Evolutionary conservation across 768 basidiomycete genomes (phyloP).

Genomic region (Lyophyllum atratum): DNA sequence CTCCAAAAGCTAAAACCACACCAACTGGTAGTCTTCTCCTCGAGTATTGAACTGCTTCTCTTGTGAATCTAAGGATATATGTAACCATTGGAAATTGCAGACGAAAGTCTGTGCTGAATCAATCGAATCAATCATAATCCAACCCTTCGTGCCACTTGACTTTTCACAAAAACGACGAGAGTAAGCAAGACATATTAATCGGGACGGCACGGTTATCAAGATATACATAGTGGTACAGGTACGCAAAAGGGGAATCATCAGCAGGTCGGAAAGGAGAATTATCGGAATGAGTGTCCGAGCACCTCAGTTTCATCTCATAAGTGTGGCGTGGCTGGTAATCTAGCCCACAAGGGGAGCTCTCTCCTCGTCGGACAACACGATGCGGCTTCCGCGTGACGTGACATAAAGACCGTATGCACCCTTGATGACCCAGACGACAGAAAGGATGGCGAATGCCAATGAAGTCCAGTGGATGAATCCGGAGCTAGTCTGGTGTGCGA

Average conservation of each 20-base stretch:
- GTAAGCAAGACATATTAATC: conserved; percentile 4
- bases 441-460: conserved; percentile 81
- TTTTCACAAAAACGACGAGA: not conserved
- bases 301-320: not conserved
- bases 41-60: too few relatives aligned
- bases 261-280: not conserved
- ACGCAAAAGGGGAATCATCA: not conserved
- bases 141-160: too few relatives aligned
- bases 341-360: conserved; percentile 74
- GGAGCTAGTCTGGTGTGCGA: conserved; percentile 64
- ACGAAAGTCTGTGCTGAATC: too few relatives aligned
- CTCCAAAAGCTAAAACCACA: too few relatives aligned
- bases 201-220: conserved; percentile 1
- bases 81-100: too few relatives aligned
- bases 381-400: conserved; percentile 47
- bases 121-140: too few relatives aligned
- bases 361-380: conserved; percentile 83
- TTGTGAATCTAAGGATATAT: too few relatives aligned
- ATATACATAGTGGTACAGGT: not conserved
- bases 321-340: not conserved
- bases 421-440: conserved; percentile 84
- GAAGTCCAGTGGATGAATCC: conserved; percentile 91
- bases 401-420: conserved; percentile 58
- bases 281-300: not conserved
- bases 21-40: too few relatives aligned